phyloP scores from a whole-genome alignment of 2,329 filamentous ascomycete genomes.

The Pseudogymnoascus sp. region DNA sequence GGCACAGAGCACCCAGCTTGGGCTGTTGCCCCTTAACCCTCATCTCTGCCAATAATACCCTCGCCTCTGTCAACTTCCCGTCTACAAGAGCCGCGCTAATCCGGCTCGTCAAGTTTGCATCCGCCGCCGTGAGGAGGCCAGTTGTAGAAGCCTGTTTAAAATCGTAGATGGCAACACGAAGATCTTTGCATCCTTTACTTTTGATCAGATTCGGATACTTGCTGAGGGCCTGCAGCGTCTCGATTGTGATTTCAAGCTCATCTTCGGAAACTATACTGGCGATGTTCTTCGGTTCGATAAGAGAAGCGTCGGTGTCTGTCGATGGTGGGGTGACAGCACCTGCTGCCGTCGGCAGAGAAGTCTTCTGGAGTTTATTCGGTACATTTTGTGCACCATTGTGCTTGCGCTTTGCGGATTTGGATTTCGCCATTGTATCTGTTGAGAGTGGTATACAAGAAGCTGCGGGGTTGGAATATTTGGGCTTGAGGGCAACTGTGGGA shows the following conservation, averaged over 20 bases:
- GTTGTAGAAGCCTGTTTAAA: slow-evolving; percentile 65
- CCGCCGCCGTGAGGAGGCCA: slow-evolving; percentile 51
- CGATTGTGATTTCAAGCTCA: slow-evolving; percentile 61
- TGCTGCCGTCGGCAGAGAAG: not conserved
- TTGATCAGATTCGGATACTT: slow-evolving; percentile 58
- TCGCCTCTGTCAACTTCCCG: slow-evolving; percentile 58
- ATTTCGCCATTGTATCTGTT: slow-evolving; percentile 1
- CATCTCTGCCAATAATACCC: slow-evolving; percentile 63
- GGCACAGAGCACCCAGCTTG: slow-evolving; percentile 61
- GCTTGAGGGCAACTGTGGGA: not conserved
- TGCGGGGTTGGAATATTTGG: slow-evolving; percentile 6
- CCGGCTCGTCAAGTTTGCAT: slow-evolving; percentile 58
- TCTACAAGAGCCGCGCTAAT: slow-evolving; percentile 61
- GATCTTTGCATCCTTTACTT: slow-evolving; percentile 59
- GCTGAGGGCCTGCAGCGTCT: slow-evolving; percentile 54
- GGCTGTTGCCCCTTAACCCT: slow-evolving; percentile 57
- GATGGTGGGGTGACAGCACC: slow-evolving; percentile 44
- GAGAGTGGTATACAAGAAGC: not conserved
- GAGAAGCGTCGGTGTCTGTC: slow-evolving; percentile 41
- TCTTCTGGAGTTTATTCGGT: not conserved
- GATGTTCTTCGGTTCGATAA: slow-evolving; percentile 43
- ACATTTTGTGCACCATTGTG: not conserved
- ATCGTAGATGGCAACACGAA: slow-evolving; percentile 60
- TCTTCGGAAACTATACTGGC: slow-evolving; percentile 52
- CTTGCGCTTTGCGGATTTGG: slow-evolving; percentile 8